Evolutionary conservation across 345 rosid genomes (phyloP), one percentile per base, ranked within the genome.

Genomic region (Rhizophora mangle): DNA sequence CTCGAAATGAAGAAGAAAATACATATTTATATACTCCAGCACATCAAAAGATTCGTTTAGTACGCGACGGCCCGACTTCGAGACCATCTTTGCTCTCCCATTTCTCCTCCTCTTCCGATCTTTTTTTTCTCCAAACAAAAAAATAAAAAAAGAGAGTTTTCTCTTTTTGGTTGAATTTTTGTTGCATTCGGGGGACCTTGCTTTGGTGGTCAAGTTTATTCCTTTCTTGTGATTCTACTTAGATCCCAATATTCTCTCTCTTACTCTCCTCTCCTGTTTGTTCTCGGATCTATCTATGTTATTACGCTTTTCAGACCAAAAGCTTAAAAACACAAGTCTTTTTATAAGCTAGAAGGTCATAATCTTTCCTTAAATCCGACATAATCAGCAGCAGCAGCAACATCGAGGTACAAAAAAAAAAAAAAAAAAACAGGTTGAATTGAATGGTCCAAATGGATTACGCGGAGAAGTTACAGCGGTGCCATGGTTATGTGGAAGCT

Each of bases 11-110:
- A 43, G 49, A 3, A 2, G 15, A 10, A 39, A 39, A 70, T n/a
- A 6, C 34, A 54, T 8, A 49, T 69, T 63, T 10, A n/a, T 20
- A 24, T 22, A 63, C 10, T 37, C 34, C 31, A 57, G 36, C 64
- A 24, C 75, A 70, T 61, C 70, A 63, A 86, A 86, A 87, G 89
- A 87, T 87, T 87, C 91, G 79, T 74, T 72, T 39, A 64, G 77
- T 84, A 89, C 75, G 97, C 97, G 97, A 89, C 96, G 93, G 75
- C 79, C 81, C 90, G 97, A 86, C 93, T 68, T 78, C 65, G 88
- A 67, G 51, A 30, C 59, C 22, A 32, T 24, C 58, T 30, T 1
- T 43, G 49, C 49, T 43, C 19, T 43, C 49, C 4, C 49, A 39
- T 10, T 10, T 39, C 46, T 39, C 46, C 46, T 39, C 46, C 3